phyloP scores from a whole-genome alignment of 106 monocot genomes.

The Chionographis japonica region DNA sequence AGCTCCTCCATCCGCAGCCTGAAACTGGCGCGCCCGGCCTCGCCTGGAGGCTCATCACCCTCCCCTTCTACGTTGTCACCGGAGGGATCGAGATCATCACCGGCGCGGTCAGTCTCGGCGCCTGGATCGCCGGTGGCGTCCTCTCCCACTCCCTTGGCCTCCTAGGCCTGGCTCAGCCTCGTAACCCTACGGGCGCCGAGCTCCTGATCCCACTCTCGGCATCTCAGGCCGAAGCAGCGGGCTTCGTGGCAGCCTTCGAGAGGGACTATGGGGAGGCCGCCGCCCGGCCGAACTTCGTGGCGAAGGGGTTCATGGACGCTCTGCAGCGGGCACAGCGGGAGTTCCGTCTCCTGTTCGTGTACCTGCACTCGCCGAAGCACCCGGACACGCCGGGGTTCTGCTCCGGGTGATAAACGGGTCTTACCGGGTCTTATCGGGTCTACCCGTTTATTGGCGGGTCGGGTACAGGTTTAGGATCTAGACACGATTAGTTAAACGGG shows the following conservation, averaged over 20 bases:
- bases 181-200: constrained; percentile 8
- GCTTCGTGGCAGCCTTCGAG: constrained; percentile 55
- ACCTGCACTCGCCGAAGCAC: constrained; percentile 95
- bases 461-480: too few relatives aligned
- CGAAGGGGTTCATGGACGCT: too few relatives aligned
- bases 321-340: constrained; percentile 73
- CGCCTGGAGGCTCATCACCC: constrained; percentile 75
- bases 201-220: constrained; percentile 33
- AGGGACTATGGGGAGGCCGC: constrained; percentile 40
- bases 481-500: too few relatives aligned
- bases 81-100: constrained; percentile 53
- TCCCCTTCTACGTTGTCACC: constrained; percentile 74
- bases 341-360: too few relatives aligned
- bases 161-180: constrained; percentile 36
- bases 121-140: constrained; percentile 71
- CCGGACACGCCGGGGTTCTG: constrained; percentile 85
- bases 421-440: too few relatives aligned
- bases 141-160: constrained; percentile 66
- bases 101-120: constrained; percentile 55
- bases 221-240: constrained; percentile 66
- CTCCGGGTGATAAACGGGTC: too few relatives aligned
- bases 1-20: neutral
- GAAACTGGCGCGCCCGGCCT: constrained; percentile 38
- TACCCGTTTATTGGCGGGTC: too few relatives aligned
- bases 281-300: constrained; percentile 44